Conservation (phyloP, 225 moss, liverwort and hornwort genomes). For the Physcomitrellopsis africana region DNA sequence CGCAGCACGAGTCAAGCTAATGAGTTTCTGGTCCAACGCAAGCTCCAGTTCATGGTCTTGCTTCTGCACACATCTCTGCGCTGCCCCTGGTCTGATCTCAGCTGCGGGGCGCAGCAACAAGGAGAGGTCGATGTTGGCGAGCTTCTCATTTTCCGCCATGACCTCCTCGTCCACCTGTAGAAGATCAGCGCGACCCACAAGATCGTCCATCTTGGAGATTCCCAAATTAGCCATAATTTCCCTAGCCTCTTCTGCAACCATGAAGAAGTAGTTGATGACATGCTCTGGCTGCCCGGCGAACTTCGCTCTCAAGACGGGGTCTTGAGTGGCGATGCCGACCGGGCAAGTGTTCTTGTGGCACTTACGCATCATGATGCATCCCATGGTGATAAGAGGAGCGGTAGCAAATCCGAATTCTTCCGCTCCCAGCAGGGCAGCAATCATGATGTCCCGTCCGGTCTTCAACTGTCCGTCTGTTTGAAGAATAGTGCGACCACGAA, state of each 20-base stretch:
- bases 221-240: slow-evolving; percentile 74
- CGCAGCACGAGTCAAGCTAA: slow-evolving; percentile 59
- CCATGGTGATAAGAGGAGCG: slow-evolving; percentile 74
- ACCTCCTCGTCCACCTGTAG: slow-evolving; percentile 52
- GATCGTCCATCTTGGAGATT: slow-evolving; percentile 63
- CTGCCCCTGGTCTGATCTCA: slow-evolving; percentile 55
- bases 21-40: slow-evolving; percentile 60
- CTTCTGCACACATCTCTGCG: slow-evolving; percentile 69
- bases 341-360: slow-evolving; percentile 86
- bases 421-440: slow-evolving; percentile 75
- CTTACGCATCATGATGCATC: slow-evolving; percentile 88
- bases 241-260: slow-evolving; percentile 80
- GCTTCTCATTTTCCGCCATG: slow-evolving; percentile 51
- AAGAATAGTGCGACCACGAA: slow-evolving; percentile 65
- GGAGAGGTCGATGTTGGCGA: slow-evolving; percentile 69
- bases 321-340: slow-evolving; percentile 78
- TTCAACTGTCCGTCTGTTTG: slow-evolving; percentile 79
- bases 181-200: slow-evolving; percentile 62
- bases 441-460: slow-evolving; percentile 71
- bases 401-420: slow-evolving; percentile 83
- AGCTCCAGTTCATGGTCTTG: slow-evolving; percentile 70
- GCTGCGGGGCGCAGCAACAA: slow-evolving; percentile 71
- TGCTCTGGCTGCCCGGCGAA: slow-evolving; percentile 75
- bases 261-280: slow-evolving; percentile 76
- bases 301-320: slow-evolving; percentile 67